These are phyloP conservation scores for Candida andamanensis DNA, from an alignment of 805 yeast species.

Conservation along the genomic window DNA sequence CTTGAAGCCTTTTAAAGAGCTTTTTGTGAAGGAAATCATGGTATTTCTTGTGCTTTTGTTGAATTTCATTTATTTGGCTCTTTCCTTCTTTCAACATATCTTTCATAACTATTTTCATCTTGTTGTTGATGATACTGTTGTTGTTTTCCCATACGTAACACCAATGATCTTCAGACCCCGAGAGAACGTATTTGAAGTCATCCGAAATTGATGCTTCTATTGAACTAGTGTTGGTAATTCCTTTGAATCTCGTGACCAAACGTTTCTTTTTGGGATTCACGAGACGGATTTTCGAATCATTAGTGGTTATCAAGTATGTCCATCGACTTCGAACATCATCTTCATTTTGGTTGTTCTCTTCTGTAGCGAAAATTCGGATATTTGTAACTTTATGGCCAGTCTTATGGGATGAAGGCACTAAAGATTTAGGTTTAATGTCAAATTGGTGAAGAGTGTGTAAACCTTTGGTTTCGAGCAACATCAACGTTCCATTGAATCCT, in stretches of 20 bases:
- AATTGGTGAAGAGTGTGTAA: constrained; percentile 37
- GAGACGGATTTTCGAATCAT: constrained; percentile 74
- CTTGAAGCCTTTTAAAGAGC: constrained; percentile 20
- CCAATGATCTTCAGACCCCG: constrained; percentile 88
- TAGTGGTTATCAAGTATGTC: constrained; percentile 59
- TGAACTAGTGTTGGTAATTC: constrained; percentile 65
- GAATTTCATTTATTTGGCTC: constrained; percentile 28
- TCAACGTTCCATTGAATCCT: constrained; percentile 69
- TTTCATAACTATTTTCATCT: constrained; percentile 27
- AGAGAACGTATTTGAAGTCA: constrained; percentile 51
- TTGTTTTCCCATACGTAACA: constrained; percentile 72
- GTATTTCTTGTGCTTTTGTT: constrained; percentile 22
- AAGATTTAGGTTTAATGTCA: constrained; percentile 25
- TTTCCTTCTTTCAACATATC: constrained; percentile 33
- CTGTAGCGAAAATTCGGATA: constrained; percentile 45
- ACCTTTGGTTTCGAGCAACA: constrained; percentile 58
- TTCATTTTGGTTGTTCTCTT: constrained; percentile 4
- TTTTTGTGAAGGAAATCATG: constrained; percentile 24
- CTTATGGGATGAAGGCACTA: constrained; percentile 14
- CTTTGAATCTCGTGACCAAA: constrained; percentile 66
- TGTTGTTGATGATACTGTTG: constrained; percentile 37
- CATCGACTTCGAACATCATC: constrained; percentile 17
- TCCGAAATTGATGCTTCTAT: constrained; percentile 63
- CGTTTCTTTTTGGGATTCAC: constrained; percentile 50
- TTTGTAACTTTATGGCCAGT: constrained; percentile 65